Percentiles rank a stretch among this genome's conserved stretches.
phyloP scores from a whole-genome alignment of 169 alveolate genomes.

The Plasmodium adleri region DNA sequence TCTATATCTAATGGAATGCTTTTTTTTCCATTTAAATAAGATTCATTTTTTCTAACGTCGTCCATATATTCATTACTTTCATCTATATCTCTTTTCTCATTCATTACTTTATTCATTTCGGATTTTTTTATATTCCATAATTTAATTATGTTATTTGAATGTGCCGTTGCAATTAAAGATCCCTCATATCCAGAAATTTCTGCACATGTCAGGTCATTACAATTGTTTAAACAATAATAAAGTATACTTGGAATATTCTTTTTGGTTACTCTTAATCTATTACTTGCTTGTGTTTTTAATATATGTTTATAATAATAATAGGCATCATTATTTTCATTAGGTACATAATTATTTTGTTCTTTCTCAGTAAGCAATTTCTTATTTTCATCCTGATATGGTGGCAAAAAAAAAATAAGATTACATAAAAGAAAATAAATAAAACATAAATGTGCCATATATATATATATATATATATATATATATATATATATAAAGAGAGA shows the following conservation, averaged over 20 bases:
- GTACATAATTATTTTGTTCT: conserved; percentile 42
- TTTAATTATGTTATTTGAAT: conserved; percentile 70
- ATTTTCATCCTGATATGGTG: conserved; percentile 38
- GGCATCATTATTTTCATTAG: conserved; percentile 70
- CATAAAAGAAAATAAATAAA: neutral
- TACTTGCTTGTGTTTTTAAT: conserved; percentile 35
- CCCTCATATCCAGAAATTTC: conserved; percentile 71
- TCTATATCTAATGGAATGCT: conserved; percentile 24
- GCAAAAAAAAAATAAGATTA: neutral
- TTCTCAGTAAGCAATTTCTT: conserved; percentile 20
- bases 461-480: neutral
- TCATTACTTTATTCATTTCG: conserved; percentile 45
- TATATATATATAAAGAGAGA: neutral
- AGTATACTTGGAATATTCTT: conserved; percentile 73
- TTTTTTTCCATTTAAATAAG: conserved; percentile 29
- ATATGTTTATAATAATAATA: conserved; percentile 64
- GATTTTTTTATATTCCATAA: conserved; percentile 66
- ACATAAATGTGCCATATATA: neutral
- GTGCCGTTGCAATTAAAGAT: conserved; percentile 74
- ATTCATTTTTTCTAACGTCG: conserved; percentile 20
- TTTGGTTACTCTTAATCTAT: conserved; percentile 67
- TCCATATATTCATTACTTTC: neutral
- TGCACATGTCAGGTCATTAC: conserved; percentile 74
- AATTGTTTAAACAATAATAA: conserved; percentile 70
- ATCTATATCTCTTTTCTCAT: conserved; percentile 25